Percentiles rank a stretch among this genome's conserved stretches.
These are phyloP conservation scores for Phyllosticta citriasiana DNA, from an alignment of 2,329 filamentous ascomycete species.

Conservation along the genomic window DNA sequence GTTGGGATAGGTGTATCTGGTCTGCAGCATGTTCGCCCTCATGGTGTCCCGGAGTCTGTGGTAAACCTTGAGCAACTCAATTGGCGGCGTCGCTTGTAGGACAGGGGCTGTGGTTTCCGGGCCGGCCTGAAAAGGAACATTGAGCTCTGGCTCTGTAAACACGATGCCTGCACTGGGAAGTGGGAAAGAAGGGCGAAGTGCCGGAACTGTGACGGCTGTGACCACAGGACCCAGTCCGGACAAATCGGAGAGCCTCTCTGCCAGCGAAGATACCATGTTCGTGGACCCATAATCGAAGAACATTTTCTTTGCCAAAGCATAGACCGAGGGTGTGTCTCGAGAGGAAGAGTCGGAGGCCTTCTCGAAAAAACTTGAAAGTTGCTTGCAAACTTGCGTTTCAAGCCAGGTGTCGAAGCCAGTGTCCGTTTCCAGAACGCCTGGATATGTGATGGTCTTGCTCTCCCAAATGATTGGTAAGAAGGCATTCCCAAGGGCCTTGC, in stretches of 20 bases:
- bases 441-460: slow-evolving; percentile 74
- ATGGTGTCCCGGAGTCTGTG: slow-evolving; percentile 47
- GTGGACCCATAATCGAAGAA: slow-evolving; percentile 43
- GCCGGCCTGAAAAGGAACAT: neutral
- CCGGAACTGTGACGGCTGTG: neutral
- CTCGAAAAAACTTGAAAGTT: slow-evolving; percentile 38
- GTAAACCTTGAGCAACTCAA: slow-evolving; percentile 46
- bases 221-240: slow-evolving; percentile 14
- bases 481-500: slow-evolving; percentile 90
- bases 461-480: slow-evolving; percentile 96
- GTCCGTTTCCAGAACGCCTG: slow-evolving; percentile 53
- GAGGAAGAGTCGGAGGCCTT: slow-evolving; percentile 31
- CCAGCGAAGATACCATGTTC: slow-evolving; percentile 41
- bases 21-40: slow-evolving; percentile 39
- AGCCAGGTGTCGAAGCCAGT: slow-evolving; percentile 61
- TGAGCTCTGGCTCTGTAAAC: neutral
- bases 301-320: slow-evolving; percentile 35
- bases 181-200: slow-evolving; percentile 1
- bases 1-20: slow-evolving; percentile 35
- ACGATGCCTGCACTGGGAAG: neutral
- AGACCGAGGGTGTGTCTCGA: slow-evolving; percentile 17
- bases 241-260: slow-evolving; percentile 30
- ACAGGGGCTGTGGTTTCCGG: neutral
- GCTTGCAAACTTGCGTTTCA: slow-evolving; percentile 43
- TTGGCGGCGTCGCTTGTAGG: slow-evolving; percentile 18